Evolutionary conservation across 2,329 filamentous ascomycete species (phyloP), one percentile per base, ranked within the genome.

Genomic region (Trichoderma koningiopsis): DNA sequence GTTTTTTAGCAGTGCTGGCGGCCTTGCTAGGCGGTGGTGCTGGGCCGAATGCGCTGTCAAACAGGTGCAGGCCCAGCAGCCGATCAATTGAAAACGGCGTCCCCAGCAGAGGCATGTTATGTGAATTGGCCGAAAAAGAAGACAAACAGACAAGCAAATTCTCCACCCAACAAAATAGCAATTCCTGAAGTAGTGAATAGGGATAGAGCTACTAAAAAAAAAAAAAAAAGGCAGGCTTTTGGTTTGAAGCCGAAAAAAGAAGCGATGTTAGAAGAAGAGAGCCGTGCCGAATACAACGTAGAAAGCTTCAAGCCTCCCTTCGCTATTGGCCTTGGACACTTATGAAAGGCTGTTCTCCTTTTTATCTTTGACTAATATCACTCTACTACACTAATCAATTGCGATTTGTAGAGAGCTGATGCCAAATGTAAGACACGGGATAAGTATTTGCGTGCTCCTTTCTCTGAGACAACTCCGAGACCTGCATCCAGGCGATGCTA

Each of bases 21-120:
- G 64, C 55, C 29, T 47, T 58, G 43, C 35, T 49, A 59, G 60
- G 60, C 60, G 60, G 47, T 24, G 22, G 60, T 31, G 65, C 43
- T 57, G 52, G 40, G 47, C 55, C 19, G 40, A 58, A n/a, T n/a
- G 29, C 57, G 35, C 65, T 68, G 65, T 61, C 57, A 53, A 68
- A 68, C 19, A 68, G 65, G 56, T 61, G 65, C 47, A 68, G 49
- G 47, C 65, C 65, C 33, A 68, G 33, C 65, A 68, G 43, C 57
- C 57, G 60, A 31, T 68, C 65, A 47, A 68, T 53, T 11, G 57
- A 68, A 5, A 68, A 52, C n/a, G 65, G 22, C 31, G 56, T 43
- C 29, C 65, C 65, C 5, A 68, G 33, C 19, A 60, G 31, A 33
- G 65, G 65, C 65, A 68, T 68, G 16, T 57, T 35, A 7, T 6